phyloP scores from a whole-genome alignment of 495 filamentous ascomycete species.

The Diplogelasinospora grovesii region DNA sequence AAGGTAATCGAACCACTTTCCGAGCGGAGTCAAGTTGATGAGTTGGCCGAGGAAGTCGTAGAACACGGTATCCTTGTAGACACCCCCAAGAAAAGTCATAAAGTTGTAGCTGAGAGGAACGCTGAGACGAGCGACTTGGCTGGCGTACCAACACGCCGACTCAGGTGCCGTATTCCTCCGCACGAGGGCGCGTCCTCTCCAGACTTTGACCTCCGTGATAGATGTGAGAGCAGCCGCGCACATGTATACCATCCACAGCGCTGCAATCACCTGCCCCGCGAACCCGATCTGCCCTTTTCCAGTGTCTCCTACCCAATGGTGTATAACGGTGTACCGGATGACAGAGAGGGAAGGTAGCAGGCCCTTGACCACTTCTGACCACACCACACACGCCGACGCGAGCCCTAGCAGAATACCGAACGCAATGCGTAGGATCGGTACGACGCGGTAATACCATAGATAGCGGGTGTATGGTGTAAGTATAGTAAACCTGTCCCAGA shows the following conservation, averaged over 20 bases:
- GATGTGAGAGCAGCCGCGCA: slow-evolving; percentile 71
- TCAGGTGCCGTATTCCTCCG: slow-evolving; percentile 84
- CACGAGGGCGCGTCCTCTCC: slow-evolving; percentile 88
- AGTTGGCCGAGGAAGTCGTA: slow-evolving; percentile 77
- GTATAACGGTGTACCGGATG: slow-evolving; percentile 78
- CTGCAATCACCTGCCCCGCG: slow-evolving; percentile 74
- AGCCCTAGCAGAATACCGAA: slow-evolving; percentile 58
- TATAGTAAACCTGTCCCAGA: slow-evolving; percentile 48
- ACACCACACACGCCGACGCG: slow-evolving; percentile 77
- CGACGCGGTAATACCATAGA: slow-evolving; percentile 60
- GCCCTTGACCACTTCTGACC: slow-evolving; percentile 84
- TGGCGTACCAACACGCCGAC: slow-evolving; percentile 89
- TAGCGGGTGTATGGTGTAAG: slow-evolving; percentile 86
- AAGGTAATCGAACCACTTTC: slow-evolving; percentile 75
- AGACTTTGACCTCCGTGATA: slow-evolving; percentile 84
- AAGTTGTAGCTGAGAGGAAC: slow-evolving; percentile 95
- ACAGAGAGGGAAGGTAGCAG: slow-evolving; percentile 69
- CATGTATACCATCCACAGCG: slow-evolving; percentile 93
- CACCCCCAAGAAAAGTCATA: slow-evolving; percentile 70
- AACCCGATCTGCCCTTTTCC: slow-evolving; percentile 72
- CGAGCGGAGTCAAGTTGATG: slow-evolving; percentile 79
- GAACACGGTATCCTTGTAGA: slow-evolving; percentile 70
- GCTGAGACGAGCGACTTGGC: slow-evolving; percentile 80
- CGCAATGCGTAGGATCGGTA: slow-evolving; percentile 57
- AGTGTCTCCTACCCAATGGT: slow-evolving; percentile 58